Percentiles rank a stretch among this genome's conserved stretches.
Evolutionary conservation across 495 filamentous ascomycete species (phyloP).

Genomic region (Neurospora intermedia): DNA sequence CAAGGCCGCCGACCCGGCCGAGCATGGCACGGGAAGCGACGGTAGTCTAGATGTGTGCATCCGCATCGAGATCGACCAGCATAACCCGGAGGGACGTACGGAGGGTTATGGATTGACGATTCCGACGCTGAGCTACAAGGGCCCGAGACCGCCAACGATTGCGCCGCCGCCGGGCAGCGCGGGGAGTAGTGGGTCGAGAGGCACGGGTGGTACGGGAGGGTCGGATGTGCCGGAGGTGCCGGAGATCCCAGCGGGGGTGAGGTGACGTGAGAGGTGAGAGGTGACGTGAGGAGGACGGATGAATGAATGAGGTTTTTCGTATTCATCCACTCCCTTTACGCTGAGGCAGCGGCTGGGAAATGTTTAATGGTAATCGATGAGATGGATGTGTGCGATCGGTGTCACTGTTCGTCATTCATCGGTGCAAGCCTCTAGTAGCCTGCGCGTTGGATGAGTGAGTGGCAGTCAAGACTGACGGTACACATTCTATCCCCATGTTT

Average conservation of each 20-base stretch:
- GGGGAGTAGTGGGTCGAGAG: background rate
- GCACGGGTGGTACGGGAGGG: background rate
- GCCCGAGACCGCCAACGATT: conserved; percentile 15
- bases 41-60: conserved; percentile 60
- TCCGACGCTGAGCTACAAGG: conserved; percentile 31
- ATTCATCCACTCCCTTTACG: background rate
- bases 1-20: conserved; percentile 43
- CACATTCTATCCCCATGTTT: background rate
- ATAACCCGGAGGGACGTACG: conserved; percentile 50
- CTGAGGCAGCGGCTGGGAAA: background rate
- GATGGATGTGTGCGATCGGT: background rate
- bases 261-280: background rate
- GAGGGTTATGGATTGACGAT: conserved; percentile 60
- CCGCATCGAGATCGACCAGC: conserved; percentile 60
- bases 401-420: background rate
- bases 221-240: background rate
- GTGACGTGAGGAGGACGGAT: background rate
- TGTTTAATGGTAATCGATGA: background rate
- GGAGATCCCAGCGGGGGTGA: background rate
- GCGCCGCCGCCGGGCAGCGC: conserved; percentile 6
- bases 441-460: background rate
- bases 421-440: background rate
- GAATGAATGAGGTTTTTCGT: background rate
- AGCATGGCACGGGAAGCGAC: conserved; percentile 41
- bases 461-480: background rate